Conservation (phyloP, 2,329 filamentous ascomycete species). For the Claviceps spartinae region DNA sequence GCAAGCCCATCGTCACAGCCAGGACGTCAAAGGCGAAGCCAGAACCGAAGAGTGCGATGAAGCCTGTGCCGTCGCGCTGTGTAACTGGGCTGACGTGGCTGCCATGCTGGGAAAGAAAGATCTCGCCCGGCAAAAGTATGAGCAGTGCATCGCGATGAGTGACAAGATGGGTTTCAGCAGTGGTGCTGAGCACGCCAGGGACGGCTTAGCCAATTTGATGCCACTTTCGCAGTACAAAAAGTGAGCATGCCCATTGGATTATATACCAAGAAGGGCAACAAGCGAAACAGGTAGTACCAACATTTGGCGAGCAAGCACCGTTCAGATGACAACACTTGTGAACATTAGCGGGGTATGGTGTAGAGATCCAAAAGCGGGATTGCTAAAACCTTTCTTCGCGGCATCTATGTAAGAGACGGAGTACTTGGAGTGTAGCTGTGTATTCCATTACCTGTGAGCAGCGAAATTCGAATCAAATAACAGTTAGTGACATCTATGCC, state of each 20-base stretch:
- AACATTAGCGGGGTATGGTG: too few relatives aligned
- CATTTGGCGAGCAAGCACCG: too few relatives aligned
- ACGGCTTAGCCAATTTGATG: conserved; percentile 28
- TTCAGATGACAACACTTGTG: too few relatives aligned
- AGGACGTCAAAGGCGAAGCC: conserved; percentile 49
- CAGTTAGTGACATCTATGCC: too few relatives aligned
- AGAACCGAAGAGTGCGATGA: conserved; percentile 70
- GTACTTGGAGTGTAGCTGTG: too few relatives aligned
- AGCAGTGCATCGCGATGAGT: conserved; percentile 52
- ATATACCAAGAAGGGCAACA: too few relatives aligned
- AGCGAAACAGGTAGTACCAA: too few relatives aligned
- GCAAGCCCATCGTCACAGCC: conserved; percentile 58
- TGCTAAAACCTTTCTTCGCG: too few relatives aligned
- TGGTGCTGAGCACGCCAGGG: conserved; percentile 38
- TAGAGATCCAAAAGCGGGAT: too few relatives aligned
- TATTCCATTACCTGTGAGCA: too few relatives aligned
- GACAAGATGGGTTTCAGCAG: conserved; percentile 37
- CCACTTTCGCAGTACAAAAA: conserved; percentile 3
- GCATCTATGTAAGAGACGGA: too few relatives aligned
- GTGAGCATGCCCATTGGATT: neutral
- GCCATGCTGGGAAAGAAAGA: conserved; percentile 54
- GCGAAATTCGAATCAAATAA: too few relatives aligned
- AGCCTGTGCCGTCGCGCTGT: conserved; percentile 70
- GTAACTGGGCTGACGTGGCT: conserved; percentile 75
- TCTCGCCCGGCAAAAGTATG: conserved; percentile 55